A percentile compares a stretch with the other conserved stretches of the same genome.
phyloP scores from a whole-genome alignment of 768 basidiomycete genomes.

The Lactarius vividus region DNA sequence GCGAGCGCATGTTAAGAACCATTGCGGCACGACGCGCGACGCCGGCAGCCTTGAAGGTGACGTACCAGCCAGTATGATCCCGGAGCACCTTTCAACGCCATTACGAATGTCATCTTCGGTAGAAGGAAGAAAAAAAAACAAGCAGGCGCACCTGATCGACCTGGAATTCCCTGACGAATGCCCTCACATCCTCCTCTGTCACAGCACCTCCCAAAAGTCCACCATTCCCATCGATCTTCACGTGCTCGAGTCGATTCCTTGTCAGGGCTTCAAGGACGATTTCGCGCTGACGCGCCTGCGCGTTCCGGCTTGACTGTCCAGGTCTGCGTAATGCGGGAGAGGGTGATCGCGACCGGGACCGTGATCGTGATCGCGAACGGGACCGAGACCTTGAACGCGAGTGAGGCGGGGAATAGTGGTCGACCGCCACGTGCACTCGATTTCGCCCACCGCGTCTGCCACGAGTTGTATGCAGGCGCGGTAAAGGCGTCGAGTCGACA shows the following conservation, averaged over 20 bases:
- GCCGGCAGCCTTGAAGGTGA: conserved; percentile 67
- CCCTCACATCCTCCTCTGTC: conserved; percentile 63
- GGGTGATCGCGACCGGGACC: conserved; percentile 36
- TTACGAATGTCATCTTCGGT: conserved; percentile 8
- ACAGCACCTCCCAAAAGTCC: conserved; percentile 48
- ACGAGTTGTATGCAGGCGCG: conserved; percentile 6
- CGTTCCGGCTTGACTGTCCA: conserved; percentile 34
- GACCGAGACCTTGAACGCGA: conserved; percentile 23
- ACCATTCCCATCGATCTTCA: conserved; percentile 53
- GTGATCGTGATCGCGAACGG: conserved; percentile 4
- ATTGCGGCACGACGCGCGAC: conserved; percentile 65
- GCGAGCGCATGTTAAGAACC: conserved; percentile 56
- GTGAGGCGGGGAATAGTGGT: conserved; percentile 27
- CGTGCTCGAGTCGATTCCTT: conserved; percentile 64
- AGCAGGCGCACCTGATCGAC: conserved; percentile 62
- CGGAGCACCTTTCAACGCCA: conserved; percentile 54
- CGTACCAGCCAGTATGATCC: conserved; percentile 72
- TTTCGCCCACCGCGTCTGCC: conserved; percentile 23
- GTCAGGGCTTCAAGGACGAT: conserved; percentile 50
- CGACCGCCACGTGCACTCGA: conserved; percentile 15
- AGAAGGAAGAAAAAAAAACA: conserved; percentile 16
- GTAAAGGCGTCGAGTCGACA: conserved; percentile 18
- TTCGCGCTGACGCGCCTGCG: conserved; percentile 36
- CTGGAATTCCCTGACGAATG: conserved; percentile 67
- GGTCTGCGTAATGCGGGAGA: conserved; percentile 44